Conservation (phyloP, 2,329 filamentous ascomycete species). For the Emmonsia crescens region DNA sequence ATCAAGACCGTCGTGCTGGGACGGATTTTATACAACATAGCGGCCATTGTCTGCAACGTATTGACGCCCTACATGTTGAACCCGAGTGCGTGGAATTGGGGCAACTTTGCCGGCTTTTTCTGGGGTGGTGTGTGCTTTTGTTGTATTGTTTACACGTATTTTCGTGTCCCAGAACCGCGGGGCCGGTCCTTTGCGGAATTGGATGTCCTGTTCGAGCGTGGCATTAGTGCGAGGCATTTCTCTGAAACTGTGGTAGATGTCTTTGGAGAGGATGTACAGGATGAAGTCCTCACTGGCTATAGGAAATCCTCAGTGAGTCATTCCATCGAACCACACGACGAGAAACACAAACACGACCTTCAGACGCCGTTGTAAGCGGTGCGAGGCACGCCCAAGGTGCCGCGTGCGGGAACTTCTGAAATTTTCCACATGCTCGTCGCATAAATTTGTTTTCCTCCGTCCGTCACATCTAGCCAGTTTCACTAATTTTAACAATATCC, state of each 20-base stretch:
- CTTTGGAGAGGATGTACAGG: constrained; percentile 11
- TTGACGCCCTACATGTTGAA: constrained; percentile 91
- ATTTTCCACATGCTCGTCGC: background rate
- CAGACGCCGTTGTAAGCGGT: background rate
- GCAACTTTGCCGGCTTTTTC: constrained; percentile 79
- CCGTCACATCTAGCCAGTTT: no score
- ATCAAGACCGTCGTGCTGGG: constrained; percentile 88
- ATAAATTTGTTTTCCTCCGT: background rate
- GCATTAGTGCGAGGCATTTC: constrained; percentile 63
- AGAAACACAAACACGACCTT: background rate
- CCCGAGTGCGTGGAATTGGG: constrained; percentile 76
- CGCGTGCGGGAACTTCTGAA: background rate
- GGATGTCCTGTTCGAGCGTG: constrained; percentile 70
- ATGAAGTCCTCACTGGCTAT: constrained; percentile 9
- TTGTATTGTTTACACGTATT: constrained; percentile 72
- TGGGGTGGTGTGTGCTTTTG: constrained; percentile 72
- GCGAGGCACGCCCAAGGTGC: background rate
- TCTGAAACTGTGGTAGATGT: constrained; percentile 12
- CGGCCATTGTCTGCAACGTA: constrained; percentile 69
- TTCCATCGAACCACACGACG: background rate
- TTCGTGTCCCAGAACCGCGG: constrained; percentile 67
- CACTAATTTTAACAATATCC: background rate
- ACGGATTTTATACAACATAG: constrained; percentile 69
- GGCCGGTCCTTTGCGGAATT: constrained; percentile 79
- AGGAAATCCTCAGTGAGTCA: background rate